Conservation (phyloP, 1,139 yeast species). For the Lipomyces yarrowii region DNA sequence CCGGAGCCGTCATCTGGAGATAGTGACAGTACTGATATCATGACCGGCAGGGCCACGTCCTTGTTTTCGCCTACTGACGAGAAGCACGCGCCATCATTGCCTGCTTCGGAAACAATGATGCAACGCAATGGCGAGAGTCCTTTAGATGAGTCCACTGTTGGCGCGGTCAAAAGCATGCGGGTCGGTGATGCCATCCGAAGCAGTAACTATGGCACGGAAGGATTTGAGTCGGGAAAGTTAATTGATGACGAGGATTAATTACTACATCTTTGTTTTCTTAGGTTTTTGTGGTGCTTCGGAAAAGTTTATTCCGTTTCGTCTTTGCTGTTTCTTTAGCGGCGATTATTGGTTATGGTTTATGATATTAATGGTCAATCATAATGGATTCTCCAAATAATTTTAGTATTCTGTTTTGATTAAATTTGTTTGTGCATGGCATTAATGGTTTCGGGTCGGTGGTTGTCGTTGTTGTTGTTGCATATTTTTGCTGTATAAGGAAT, state of each 20-base stretch:
- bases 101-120: background rate
- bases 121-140: background rate
- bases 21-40: background rate
- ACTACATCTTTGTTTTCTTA: background rate
- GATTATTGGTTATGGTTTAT: background rate
- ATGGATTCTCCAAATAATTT: background rate
- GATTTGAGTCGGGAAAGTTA: background rate
- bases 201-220: background rate
- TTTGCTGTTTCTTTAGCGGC: background rate
- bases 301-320: background rate
- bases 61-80: background rate
- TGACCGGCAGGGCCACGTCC: background rate
- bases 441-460: background rate
- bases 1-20: background rate
- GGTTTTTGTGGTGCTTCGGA: background rate
- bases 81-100: background rate
- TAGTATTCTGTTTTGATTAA: background rate
- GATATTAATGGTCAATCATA: background rate
- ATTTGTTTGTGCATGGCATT: background rate
- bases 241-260: background rate
- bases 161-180: conserved; percentile 22
- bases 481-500: background rate
- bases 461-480: background rate
- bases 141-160: conserved; percentile 13
- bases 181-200: conserved; percentile 26